Percentiles rank a stretch among this genome's conserved stretches.
phyloP scores from a whole-genome alignment of 441 rosid species.

The Kokia cookei region DNA sequence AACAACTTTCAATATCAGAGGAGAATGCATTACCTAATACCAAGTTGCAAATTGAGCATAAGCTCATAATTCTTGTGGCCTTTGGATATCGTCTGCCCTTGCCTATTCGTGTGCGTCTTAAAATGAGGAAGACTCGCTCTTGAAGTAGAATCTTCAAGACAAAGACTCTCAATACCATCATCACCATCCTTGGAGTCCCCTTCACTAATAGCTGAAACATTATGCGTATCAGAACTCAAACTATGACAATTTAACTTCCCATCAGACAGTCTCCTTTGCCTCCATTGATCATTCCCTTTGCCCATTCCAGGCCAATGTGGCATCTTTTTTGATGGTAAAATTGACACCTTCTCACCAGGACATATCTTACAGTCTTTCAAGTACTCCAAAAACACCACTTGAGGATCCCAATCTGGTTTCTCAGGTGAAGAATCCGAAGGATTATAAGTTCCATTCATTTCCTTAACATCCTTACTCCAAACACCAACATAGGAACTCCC shows the following conservation, averaged over 20 bases:
- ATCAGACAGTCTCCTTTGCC: slow-evolving; percentile 55
- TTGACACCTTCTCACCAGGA: slow-evolving; percentile 51
- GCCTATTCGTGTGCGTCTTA: slow-evolving; percentile 54
- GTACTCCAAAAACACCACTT: slow-evolving; percentile 46
- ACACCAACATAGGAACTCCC: slow-evolving; percentile 83
- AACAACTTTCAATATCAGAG: slow-evolving; percentile 2
- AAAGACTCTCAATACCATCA: slow-evolving; percentile 32
- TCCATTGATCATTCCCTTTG: slow-evolving; percentile 25
- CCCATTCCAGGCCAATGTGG: slow-evolving; percentile 43
- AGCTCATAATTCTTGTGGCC: slow-evolving; percentile 96
- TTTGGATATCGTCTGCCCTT: slow-evolving; percentile 77
- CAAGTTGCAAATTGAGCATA: slow-evolving; percentile 96
- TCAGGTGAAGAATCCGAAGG: slow-evolving; percentile 50
- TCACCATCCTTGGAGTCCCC: slow-evolving; percentile 31
- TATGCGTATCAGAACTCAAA: slow-evolving; percentile 12
- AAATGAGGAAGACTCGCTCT: slow-evolving; percentile 23
- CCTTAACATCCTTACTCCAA: slow-evolving; percentile 83
- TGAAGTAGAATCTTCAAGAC: slow-evolving; percentile 35
- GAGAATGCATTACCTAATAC: slow-evolving; percentile 62
- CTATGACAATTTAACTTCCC: slow-evolving; percentile 49
- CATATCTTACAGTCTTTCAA: slow-evolving; percentile 48
- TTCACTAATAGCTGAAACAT: slow-evolving; percentile 15
- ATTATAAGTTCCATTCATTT: slow-evolving; percentile 73
- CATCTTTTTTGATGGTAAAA: slow-evolving; percentile 81
- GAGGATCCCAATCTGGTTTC: slow-evolving; percentile 75